phyloP scores from a whole-genome alignment of 192 early-diverging fungal species.

The Paraglomus brasilianum region DNA sequence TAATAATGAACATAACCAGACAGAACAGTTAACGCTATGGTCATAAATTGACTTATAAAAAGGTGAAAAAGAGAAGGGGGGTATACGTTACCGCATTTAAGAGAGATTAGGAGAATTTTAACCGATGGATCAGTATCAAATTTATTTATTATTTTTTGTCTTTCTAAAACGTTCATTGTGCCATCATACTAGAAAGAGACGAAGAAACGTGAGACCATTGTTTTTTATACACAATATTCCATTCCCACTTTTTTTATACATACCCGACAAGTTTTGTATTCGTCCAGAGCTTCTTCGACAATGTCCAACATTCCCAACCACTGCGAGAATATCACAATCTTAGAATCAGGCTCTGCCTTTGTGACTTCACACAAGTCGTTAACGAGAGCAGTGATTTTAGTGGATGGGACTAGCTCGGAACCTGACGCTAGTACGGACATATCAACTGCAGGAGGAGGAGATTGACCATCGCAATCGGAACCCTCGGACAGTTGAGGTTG shows the following conservation, averaged over 20 bases:
- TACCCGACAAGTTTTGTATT: slow-evolving; percentile 16
- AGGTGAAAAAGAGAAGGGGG: not conserved
- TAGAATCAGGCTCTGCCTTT: slow-evolving; percentile 46
- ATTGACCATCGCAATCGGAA: slow-evolving; percentile 35
- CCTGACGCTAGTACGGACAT: not conserved
- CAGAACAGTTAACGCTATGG: too few relatives aligned
- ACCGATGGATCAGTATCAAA: slow-evolving; percentile 42
- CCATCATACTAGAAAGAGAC: slow-evolving; percentile 39
- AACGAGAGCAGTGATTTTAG: slow-evolving; percentile 48
- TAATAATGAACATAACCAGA: not conserved
- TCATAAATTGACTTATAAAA: not conserved
- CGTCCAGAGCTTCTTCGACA: slow-evolving; percentile 48
- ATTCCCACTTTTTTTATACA: not conserved
- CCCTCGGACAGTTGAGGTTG: slow-evolving; percentile 8
- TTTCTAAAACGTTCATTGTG: slow-evolving; percentile 35
- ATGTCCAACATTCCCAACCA: slow-evolving; percentile 52
- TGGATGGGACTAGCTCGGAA: slow-evolving; percentile 36
- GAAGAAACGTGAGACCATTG: too few relatives aligned
- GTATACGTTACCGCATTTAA: slow-evolving; percentile 60
- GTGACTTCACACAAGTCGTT: slow-evolving; percentile 47
- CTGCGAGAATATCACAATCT: slow-evolving; percentile 63
- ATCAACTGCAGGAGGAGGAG: slow-evolving; percentile 10
- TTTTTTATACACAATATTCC: too few relatives aligned
- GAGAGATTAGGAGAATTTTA: slow-evolving; percentile 60
- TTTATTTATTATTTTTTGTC: slow-evolving; percentile 41